Evolutionary conservation across 108 stramenopile species (phyloP).

Genomic region (Discostella stelligeroides): DNA sequence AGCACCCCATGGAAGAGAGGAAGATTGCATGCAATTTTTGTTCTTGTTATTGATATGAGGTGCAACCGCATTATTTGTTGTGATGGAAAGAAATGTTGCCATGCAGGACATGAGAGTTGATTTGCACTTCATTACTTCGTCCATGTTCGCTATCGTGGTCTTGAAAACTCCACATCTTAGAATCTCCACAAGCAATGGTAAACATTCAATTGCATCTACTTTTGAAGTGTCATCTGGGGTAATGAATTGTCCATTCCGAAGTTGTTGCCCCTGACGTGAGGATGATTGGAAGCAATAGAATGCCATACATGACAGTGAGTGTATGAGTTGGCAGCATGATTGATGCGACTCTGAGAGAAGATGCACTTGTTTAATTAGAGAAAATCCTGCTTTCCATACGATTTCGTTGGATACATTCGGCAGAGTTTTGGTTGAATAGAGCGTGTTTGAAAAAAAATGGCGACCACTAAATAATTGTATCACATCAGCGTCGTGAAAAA

Average conservation of each 20-base stretch:
- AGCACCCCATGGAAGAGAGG: constrained; percentile 47
- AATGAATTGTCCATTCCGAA: too few relatives aligned
- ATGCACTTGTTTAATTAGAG: constrained; percentile 13
- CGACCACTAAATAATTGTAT: background rate
- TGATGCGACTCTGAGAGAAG: constrained; percentile 9
- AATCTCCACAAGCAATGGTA: constrained; percentile 33
- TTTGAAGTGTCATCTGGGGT: constrained; percentile 28
- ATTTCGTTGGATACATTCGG: constrained; percentile 14
- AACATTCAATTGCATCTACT: constrained; percentile 31
- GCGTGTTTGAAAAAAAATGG: too few relatives aligned
- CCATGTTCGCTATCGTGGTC: background rate
- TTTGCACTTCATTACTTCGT: constrained; percentile 24
- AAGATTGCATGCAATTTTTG: constrained; percentile 5
- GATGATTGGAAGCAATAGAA: constrained; percentile 24
- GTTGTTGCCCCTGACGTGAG: background rate
- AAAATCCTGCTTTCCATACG: constrained; percentile 34
- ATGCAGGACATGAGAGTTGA: constrained; percentile 38
- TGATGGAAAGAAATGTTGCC: constrained; percentile 31
- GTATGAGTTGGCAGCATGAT: constrained; percentile 20
- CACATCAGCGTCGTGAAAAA: constrained; percentile 4
- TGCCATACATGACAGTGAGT: constrained; percentile 16
- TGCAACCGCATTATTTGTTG: constrained; percentile 13
- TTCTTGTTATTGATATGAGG: too few relatives aligned
- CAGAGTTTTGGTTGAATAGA: background rate
- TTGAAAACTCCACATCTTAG: constrained; percentile 5